Evolutionary conservation across 2,329 filamentous ascomycete genomes (phyloP), one percentile per base, ranked within the genome.

Genomic region (Colletotrichum graminicola): DNA sequence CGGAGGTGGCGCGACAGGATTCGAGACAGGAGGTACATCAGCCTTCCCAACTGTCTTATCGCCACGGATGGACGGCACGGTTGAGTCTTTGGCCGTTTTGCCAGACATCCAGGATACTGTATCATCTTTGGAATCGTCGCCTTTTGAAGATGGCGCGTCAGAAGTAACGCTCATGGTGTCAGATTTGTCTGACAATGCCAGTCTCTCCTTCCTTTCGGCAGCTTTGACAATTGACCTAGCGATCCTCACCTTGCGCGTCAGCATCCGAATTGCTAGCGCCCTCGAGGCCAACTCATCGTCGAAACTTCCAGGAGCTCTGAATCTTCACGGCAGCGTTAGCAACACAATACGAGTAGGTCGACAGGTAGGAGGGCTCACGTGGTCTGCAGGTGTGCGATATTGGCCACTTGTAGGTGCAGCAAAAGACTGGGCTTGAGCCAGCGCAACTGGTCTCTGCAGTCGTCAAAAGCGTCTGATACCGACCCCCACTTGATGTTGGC

Each of bases 211-310:
- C 26, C 39, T 59, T 65, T 71, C 68, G 3, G 34, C 39, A 2
- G 16, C 29, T 23, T 63, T 52, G 0, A 71, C 54, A 32, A 71
- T 54, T 5, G 11, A 18, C 11, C 59, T 63, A 21, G 65, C 23
- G n/a, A 8, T 29, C 36, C 26, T 63, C 59, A 45, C 49, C 54
- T 66, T 52, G 3, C 36, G 21, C 16, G 29, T 26, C 18, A 71
- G 39, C 1, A 71, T 47, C 1, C 68, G 68, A n/a, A 66, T 63
- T 1, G 68, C 68, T 26, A 71, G 47, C n/a, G 65, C 59, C 45
- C 68, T 67, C 16, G 59, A 68, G 26, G 68, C 68, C 1, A 71
- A 41, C 45, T 71, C 68, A n/a, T 68, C 65, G 11, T 71, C 68
- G 14, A 71, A 71, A 12, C 64, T 71, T 7, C 68, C 68, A 11